Evolutionary conservation across 805 yeast genomes (phyloP).

Genomic region (Candida boleticola): DNA sequence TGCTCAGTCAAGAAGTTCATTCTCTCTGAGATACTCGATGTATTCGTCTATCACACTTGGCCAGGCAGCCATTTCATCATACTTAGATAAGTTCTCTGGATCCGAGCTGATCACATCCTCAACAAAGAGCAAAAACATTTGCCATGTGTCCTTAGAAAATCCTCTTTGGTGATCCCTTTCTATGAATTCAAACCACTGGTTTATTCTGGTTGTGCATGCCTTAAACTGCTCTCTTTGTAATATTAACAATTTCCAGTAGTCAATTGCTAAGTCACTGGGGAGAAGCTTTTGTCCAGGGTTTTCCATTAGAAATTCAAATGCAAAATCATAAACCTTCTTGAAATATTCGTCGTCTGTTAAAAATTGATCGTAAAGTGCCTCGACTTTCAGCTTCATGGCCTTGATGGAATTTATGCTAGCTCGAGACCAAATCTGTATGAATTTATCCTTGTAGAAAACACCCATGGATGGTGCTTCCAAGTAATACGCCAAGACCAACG

Average conservation of each 20-base stretch:
- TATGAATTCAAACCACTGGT: slow-evolving; percentile 62
- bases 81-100: slow-evolving; percentile 47
- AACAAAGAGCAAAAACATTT: slow-evolving; percentile 72
- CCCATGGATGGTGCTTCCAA: slow-evolving; percentile 69
- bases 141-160: slow-evolving; percentile 79
- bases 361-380: slow-evolving; percentile 14
- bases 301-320: slow-evolving; percentile 67
- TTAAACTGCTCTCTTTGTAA: slow-evolving; percentile 8
- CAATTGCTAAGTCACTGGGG: slow-evolving; percentile 59
- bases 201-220: slow-evolving; percentile 27
- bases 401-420: slow-evolving; percentile 27
- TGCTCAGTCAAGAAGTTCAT: slow-evolving; percentile 14
- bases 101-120: slow-evolving; percentile 47
- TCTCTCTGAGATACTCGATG: slow-evolving; percentile 53
- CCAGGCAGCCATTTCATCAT: slow-evolving; percentile 88
- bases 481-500: slow-evolving; percentile 68
- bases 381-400: slow-evolving; percentile 43
- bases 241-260: slow-evolving; percentile 76
- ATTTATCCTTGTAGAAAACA: slow-evolving; percentile 47
- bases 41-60: slow-evolving; percentile 85
- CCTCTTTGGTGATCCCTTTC: slow-evolving; percentile 38
- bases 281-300: slow-evolving; percentile 53
- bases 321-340: slow-evolving; percentile 62
- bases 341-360: slow-evolving; percentile 40
- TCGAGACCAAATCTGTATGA: slow-evolving; percentile 57